Percentiles rank a stretch among this genome's conserved stretches.
Conservation (phyloP, 257 asterid species). For the Penstemon barbatus region DNA sequence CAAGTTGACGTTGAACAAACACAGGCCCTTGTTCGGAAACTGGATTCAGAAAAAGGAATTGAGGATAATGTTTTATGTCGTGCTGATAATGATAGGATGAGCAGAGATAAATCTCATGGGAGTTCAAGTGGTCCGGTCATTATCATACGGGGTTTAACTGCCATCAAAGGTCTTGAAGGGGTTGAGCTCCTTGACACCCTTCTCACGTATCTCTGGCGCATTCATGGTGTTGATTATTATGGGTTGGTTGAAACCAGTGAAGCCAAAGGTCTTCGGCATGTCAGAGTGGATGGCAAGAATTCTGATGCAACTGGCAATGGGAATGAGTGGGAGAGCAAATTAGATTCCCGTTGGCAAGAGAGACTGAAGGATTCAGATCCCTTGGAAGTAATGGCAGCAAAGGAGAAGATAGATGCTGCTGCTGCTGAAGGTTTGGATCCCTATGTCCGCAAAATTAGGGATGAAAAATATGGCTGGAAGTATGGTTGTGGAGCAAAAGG, state of each 20-base stretch:
- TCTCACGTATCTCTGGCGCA: constrained; percentile 94
- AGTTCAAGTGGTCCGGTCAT: constrained; percentile 89
- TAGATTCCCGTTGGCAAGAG: constrained; percentile 85
- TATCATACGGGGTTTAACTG: constrained; percentile 71
- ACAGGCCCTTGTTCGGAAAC: constrained; percentile 75
- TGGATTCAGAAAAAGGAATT: constrained; percentile 82
- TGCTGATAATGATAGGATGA: constrained; percentile 72
- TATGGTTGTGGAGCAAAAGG: constrained; percentile 99
- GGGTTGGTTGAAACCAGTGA: constrained; percentile 82
- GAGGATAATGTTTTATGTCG: constrained; percentile 82
- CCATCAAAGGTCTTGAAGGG: constrained; percentile 94
- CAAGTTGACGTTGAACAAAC: constrained; percentile 79
- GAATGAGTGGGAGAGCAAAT: constrained; percentile 74
- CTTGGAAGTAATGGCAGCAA: constrained; percentile 85
- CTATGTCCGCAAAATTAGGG: constrained; percentile 89
- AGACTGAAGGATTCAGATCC: constrained; percentile 88
- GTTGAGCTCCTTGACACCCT: constrained; percentile 88
- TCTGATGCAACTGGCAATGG: constrained; percentile 53
- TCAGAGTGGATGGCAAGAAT: constrained; percentile 67
- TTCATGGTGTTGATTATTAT: constrained; percentile 95
- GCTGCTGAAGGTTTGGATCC: constrained; percentile 93
- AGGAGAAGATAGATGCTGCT: constrained; percentile 88
- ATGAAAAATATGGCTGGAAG: constrained; percentile 99
- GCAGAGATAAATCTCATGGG: constrained; percentile 82
- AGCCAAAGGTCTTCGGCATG: constrained; percentile 89